phyloP scores from a whole-genome alignment of 2,329 filamentous ascomycete species.

The Exophiala bonariae region DNA sequence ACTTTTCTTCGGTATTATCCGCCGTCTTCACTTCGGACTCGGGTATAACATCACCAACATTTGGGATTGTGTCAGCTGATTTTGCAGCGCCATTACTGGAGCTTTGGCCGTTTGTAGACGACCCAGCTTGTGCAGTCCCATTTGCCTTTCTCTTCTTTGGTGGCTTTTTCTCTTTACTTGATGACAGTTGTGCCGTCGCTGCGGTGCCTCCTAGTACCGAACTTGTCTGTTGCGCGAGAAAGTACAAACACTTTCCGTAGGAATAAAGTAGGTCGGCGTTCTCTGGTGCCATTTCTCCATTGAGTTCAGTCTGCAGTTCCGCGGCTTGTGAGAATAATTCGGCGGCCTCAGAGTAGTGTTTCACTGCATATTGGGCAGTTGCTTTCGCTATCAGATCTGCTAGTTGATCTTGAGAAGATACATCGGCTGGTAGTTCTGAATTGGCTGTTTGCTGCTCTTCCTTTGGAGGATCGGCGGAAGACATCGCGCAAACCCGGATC shows the following conservation, averaged over 20 bases:
- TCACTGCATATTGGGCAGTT: conserved; percentile 81
- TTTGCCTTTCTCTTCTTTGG: conserved; percentile 38
- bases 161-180: conserved; percentile 48
- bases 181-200: conserved; percentile 51
- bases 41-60: conserved; percentile 47
- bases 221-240: conserved; percentile 89
- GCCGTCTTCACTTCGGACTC: conserved; percentile 35
- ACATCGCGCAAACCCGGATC: conserved; percentile 27
- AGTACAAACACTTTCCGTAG: conserved; percentile 91
- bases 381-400: conserved; percentile 78
- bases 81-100: conserved; percentile 6
- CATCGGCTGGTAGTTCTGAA: conserved; percentile 5
- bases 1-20: conserved; percentile 28
- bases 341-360: conserved; percentile 81
- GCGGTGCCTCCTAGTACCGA: conserved; percentile 88
- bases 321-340: conserved; percentile 87
- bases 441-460: not conserved
- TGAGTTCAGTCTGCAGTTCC: conserved; percentile 84
- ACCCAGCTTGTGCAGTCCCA: conserved; percentile 15
- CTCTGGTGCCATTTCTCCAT: conserved; percentile 85
- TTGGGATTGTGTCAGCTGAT: conserved; percentile 20
- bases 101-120: conserved; percentile 13
- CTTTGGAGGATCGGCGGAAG: not conserved
- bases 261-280: conserved; percentile 94
- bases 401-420: conserved; percentile 59